Evolutionary conservation across 345 rosid genomes (phyloP).

Genomic region (Camelina sativa): DNA sequence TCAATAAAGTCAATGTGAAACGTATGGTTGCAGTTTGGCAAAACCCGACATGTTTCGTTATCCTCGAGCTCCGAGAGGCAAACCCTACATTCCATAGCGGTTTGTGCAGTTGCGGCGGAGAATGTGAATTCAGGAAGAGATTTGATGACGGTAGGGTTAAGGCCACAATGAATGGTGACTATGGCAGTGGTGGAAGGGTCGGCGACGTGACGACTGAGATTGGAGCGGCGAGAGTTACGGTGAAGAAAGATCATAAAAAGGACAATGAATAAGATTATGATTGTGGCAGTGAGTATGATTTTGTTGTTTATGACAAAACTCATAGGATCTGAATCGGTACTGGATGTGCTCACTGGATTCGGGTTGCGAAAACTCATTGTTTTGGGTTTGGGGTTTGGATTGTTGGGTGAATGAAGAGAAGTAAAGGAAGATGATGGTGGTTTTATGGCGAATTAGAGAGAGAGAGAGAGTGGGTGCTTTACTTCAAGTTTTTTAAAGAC

Average conservation of each 20-base stretch:
- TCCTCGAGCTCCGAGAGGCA: constrained; percentile 86
- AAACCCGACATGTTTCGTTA: constrained; percentile 67
- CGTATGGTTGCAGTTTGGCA: constrained; percentile 79
- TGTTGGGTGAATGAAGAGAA: too few relatives aligned
- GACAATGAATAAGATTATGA: background rate
- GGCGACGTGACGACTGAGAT: background rate
- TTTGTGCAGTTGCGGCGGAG: constrained; percentile 30
- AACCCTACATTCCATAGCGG: constrained; percentile 67
- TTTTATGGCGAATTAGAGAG: too few relatives aligned
- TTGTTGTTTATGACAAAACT: background rate
- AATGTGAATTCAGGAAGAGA: constrained; percentile 69
- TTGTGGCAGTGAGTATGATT: background rate
- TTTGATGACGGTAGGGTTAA: constrained; percentile 52
- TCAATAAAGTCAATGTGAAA: constrained; percentile 86
- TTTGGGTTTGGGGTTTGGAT: background rate
- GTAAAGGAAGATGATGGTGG: too few relatives aligned
- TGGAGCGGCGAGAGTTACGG: background rate
- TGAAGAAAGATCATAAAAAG: background rate
- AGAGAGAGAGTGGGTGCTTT: too few relatives aligned
- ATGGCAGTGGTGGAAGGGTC: constrained; percentile 34
- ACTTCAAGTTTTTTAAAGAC: too few relatives aligned
- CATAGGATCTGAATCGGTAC: background rate
- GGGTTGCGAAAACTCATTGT: background rate
- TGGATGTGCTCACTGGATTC: background rate
- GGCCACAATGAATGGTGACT: constrained; percentile 45